Base-by-base conservation (phyloP, 768 basidiomycete genomes). In the Xerocomus potaroensis region DNA sequence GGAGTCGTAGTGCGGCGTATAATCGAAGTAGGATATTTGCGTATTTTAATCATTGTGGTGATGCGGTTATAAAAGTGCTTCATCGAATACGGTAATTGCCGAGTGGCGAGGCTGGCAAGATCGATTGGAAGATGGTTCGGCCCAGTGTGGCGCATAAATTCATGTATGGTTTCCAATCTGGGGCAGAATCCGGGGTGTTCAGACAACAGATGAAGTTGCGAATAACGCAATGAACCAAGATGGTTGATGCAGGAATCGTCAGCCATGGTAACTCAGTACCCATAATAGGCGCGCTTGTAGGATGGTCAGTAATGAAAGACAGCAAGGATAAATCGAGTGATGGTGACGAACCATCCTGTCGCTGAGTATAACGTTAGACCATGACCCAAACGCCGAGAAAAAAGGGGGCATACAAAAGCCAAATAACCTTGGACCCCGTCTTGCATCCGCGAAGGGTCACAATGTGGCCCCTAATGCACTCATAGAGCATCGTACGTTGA, bases 361-460 rank as follows among this genome's bases (percentile, higher is more conserved):
- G 54, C 80, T 80, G 50, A 22, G 18, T n/a, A 8, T n/a, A 43
- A 34, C 6, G 32, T 51, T 43, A 53, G 54, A 41, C 36, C 6
- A 27, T 18, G 23, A 21, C 15, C 16, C 15, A 22, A 18, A 45
- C 24, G 15, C 31, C n/a, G 27, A 12, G 35, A 51, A 30, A 27
- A 35, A 35, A 21, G 27, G 31, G 39, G 4, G 41, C 76, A 39
- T 61, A 78, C 77, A 92, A 92, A 41, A 92, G 74, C 90, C 90
- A 92, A 60, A 91, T 91, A 59, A 91, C 87, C 62, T 90, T 91
- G 1, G 89, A 91, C 22, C 90, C 90, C 2, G 90, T 90, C 73
- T 91, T 91, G 62, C 88, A 91, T 18, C 90, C 90, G 30, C 90
- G 79, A n/a, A 92, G 73, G 23, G 89, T 91, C 38, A 91, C 89